Percentiles rank a stretch among this genome's conserved stretches.
Conservation (phyloP, 163 green algal genomes). For the Scenedesmus sp. region DNA sequence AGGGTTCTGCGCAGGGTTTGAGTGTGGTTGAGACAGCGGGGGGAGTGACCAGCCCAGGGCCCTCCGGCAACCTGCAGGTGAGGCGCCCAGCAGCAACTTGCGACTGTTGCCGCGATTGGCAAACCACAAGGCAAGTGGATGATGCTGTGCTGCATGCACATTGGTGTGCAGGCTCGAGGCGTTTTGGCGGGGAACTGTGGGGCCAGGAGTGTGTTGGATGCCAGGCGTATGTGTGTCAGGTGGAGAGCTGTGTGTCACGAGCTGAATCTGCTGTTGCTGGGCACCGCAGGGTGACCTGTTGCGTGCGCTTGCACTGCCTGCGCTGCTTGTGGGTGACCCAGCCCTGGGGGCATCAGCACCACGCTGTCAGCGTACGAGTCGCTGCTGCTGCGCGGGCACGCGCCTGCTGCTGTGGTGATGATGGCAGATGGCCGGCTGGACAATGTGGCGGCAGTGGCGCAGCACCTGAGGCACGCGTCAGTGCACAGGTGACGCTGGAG, state of each 20-base stretch:
- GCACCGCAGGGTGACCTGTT: constrained; percentile 81
- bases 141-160: constrained; percentile 3
- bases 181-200: background rate
- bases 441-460: constrained; percentile 30
- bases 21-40: constrained; percentile 96
- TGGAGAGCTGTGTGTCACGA: background rate
- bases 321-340: constrained; percentile 92
- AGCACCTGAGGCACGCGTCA: constrained; percentile 34
- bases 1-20: constrained; percentile 4
- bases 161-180: background rate
- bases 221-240: background rate
- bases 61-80: constrained; percentile 88
- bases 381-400: constrained; percentile 83
- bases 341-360: constrained; percentile 94
- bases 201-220: background rate
- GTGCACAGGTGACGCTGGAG: constrained; percentile 29
- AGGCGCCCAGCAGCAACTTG: background rate
- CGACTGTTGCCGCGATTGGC: background rate
- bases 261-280: background rate
- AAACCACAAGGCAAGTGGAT: too few relatives aligned
- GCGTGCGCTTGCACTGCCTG: constrained; percentile 85
- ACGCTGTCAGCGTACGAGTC: constrained; percentile 91
- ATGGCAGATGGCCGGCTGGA: constrained; percentile 26
- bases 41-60: constrained; percentile 87
- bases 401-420: constrained; percentile 80